Percentiles rank a stretch among this genome's conserved stretches.
These are phyloP conservation scores for Trypanosoma platydactyli DNA, from an alignment of 208 protist genomes.

Conservation along the genomic window DNA sequence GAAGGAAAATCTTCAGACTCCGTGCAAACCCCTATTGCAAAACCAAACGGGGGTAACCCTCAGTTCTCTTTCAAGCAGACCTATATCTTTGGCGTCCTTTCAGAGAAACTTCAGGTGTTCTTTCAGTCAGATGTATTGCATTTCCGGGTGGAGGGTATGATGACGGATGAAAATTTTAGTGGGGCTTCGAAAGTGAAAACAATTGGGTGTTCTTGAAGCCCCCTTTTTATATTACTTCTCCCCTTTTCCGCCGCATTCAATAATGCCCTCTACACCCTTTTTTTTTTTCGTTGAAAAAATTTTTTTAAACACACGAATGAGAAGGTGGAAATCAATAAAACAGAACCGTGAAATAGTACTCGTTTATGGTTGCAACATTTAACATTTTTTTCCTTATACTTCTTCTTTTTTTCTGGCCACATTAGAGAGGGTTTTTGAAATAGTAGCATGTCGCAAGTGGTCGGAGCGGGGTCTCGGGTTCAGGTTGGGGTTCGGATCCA, in stretches of 20 bases:
- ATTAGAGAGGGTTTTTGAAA: neutral
- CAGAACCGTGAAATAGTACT: too few relatives aligned
- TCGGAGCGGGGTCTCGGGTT: conserved; percentile 16
- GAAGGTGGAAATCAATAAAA: neutral
- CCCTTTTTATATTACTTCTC: conserved; percentile 5
- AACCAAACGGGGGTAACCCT: conserved; percentile 43
- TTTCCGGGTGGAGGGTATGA: conserved; percentile 51
- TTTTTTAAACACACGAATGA: neutral
- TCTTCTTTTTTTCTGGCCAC: conserved; percentile 3
- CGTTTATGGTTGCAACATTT: too few relatives aligned
- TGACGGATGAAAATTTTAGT: neutral
- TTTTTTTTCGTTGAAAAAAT: too few relatives aligned
- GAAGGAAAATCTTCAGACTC: conserved; percentile 36
- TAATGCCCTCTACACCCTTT: too few relatives aligned
- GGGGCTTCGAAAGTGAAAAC: neutral
- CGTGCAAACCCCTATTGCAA: conserved; percentile 36
- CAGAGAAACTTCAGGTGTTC: conserved; percentile 37
- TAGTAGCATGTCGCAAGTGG: conserved; percentile 7
- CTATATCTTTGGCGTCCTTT: conserved; percentile 45
- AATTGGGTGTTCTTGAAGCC: neutral
- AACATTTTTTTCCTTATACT: neutral
- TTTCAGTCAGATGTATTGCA: conserved; percentile 44
- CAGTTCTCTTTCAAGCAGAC: conserved; percentile 48
- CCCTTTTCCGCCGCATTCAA: conserved; percentile 17
- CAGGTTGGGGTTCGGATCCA: conserved; percentile 29